phyloP scores from a whole-genome alignment of 78 protist species.

The Chrysochromulina parva region DNA sequence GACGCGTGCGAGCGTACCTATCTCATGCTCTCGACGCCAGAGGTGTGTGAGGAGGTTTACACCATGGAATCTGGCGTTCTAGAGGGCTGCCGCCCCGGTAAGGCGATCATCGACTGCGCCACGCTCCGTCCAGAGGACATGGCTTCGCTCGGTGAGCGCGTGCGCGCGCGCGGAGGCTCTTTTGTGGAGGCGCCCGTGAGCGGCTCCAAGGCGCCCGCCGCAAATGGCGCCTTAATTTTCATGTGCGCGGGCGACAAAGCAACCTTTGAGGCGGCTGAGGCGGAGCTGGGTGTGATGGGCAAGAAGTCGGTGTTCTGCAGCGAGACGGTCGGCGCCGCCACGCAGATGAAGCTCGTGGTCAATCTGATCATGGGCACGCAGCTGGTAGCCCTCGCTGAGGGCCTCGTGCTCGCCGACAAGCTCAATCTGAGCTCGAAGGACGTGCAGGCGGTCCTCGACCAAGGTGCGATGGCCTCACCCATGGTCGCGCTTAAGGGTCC shows the following conservation, averaged over 20 bases:
- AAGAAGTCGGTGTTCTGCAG: background rate
- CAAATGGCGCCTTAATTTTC: slow-evolving; percentile 14
- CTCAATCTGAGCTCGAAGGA: background rate
- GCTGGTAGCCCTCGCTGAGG: slow-evolving; percentile 40
- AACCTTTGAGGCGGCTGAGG: background rate
- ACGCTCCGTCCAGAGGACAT: slow-evolving; percentile 27
- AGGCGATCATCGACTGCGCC: slow-evolving; percentile 26
- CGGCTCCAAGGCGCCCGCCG: slow-evolving; percentile 30
- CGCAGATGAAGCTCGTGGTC: slow-evolving; percentile 24
- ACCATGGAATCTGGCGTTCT: background rate
- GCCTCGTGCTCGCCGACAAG: slow-evolving; percentile 5
- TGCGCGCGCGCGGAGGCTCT: background rate
- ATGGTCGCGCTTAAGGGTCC: background rate
- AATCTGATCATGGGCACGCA: slow-evolving; percentile 27
- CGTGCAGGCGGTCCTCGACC: slow-evolving; percentile 14
- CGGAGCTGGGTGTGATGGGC: slow-evolving; percentile 9
- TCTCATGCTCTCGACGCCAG: slow-evolving; percentile 19
- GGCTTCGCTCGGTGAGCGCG: background rate
- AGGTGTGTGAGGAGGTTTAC: background rate
- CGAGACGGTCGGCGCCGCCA: background rate
- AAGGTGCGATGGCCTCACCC: background rate
- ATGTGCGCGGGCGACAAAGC: slow-evolving; percentile 28
- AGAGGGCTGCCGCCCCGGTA: background rate
- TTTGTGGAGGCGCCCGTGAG: slow-evolving; percentile 51
- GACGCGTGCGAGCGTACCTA: background rate